A percentile compares a stretch with the other conserved stretches of the same genome.
Evolutionary conservation across 2,329 filamentous ascomycete species (phyloP).

Genomic region (Scytalidium sp.): DNA sequence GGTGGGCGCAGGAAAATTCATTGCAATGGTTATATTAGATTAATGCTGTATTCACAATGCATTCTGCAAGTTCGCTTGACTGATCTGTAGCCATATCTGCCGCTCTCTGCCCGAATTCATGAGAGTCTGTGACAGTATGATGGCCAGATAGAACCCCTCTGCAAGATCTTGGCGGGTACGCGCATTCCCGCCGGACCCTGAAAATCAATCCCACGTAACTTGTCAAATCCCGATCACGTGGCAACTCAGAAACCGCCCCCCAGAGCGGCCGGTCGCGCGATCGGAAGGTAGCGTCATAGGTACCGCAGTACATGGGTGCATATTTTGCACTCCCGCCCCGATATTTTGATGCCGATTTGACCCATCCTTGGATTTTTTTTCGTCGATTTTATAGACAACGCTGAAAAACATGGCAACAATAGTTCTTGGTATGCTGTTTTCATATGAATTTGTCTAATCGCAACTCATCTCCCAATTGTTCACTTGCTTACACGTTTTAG

Average conservation of each 20-base stretch:
- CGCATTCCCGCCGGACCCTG: too few relatives aligned
- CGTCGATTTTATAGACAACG: not conserved
- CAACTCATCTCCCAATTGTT: not conserved
- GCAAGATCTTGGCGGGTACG: too few relatives aligned
- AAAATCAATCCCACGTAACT: too few relatives aligned
- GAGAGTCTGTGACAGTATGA: too few relatives aligned
- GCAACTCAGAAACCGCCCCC: not conserved
- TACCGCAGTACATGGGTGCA: not conserved
- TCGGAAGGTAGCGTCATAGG: not conserved
- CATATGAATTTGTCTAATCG: not conserved
- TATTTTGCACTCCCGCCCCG: not conserved
- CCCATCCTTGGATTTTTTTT: not conserved
- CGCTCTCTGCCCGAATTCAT: too few relatives aligned
- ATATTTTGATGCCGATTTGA: not conserved
- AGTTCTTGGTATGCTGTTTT: not conserved
- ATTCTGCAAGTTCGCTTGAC: not conserved
- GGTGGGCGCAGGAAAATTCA: not conserved
- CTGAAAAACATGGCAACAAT: not conserved
- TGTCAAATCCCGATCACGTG: not conserved
- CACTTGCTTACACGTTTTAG: not conserved
- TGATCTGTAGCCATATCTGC: not conserved
- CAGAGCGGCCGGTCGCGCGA: not conserved
- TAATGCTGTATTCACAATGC: not conserved
- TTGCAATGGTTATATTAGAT: not conserved
- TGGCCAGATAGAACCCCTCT: too few relatives aligned